Conservation (phyloP, 805 yeast species). For the Wickerhamomyces rabaulensis region DNA sequence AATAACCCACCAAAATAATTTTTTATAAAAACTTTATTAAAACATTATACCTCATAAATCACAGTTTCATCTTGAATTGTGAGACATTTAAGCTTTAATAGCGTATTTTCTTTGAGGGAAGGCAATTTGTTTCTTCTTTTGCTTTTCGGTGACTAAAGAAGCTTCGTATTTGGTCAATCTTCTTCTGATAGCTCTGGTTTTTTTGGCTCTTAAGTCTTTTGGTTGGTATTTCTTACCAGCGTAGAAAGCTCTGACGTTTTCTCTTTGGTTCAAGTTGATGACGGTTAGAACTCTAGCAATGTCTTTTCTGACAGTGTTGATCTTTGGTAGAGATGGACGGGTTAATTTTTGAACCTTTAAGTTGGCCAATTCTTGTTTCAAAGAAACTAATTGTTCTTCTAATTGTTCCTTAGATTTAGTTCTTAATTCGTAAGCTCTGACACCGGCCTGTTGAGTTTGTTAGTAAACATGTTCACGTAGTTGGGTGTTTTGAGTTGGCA, state of each 20-base stretch:
- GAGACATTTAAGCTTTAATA: constrained; percentile 79
- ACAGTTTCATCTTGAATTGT: neutral
- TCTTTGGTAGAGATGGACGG: constrained; percentile 91
- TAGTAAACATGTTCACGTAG: constrained; percentile 14
- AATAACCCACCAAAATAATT: neutral
- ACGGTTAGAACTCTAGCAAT: constrained; percentile 97
- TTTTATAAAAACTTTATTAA: neutral
- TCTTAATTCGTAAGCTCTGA: constrained; percentile 95
- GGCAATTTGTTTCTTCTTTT: constrained; percentile 87
- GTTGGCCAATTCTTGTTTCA: constrained; percentile 93
- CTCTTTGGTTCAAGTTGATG: constrained; percentile 96
- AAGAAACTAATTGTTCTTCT: constrained; percentile 88
- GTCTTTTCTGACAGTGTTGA: constrained; percentile 95
- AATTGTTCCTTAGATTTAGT: constrained; percentile 96
- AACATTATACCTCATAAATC: neutral
- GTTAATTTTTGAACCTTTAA: constrained; percentile 94
- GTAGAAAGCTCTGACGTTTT: constrained; percentile 91
- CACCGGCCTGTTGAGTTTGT: constrained; percentile 56
- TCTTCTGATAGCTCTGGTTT: constrained; percentile 99
- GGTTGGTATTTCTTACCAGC: constrained; percentile 93
- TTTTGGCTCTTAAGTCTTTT: constrained; percentile 98
- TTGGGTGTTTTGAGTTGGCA: neutral
- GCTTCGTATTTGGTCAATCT: constrained; percentile 85
- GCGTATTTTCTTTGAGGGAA: constrained; percentile 99
- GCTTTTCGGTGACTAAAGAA: constrained; percentile 75